Evolutionary conservation across 768 basidiomycete genomes (phyloP), one percentile per base, ranked within the genome.

Genomic region (Strobilomyces confusus): DNA sequence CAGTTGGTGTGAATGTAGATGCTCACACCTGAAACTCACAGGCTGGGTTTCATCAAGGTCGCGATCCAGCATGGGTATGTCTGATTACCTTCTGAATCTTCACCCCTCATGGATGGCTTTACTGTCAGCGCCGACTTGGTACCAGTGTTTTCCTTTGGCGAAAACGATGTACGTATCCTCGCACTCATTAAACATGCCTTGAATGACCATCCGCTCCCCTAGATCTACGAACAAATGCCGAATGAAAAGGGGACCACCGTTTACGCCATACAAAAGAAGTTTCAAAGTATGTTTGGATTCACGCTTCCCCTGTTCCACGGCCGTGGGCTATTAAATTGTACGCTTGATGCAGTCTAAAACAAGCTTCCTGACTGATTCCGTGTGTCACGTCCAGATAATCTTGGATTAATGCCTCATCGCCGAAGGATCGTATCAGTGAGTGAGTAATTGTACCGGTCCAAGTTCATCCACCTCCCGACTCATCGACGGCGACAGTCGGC

Each of bases 261-360:
- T 23, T 91, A 93, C 71, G 80, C 76, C 12, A 63, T 97, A 7
- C 95, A 99, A 71, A 89, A 91, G 68, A 85, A 83, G 64, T 98
- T 99, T 69, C 93, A 98, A 69, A 82, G 77, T 46, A 71, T 90
- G 40, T 98, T 99, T 61, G 95, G 95, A 6, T 99, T 98, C 68
- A 99, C 95, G 0, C 72, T 99, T 12, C 95, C 97, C 0, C 73
- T 99, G n/a, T 99, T 99, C 72, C 95, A 97, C 66, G 97, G 97
- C 3, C 77, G 97, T 55, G 95, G 95, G 13, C 70, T 99, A 50
- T 77, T 98, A 58, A 99, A 98, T 69, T 99, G 95, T 94, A 59
- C 25, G 85, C 23, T 13, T 14, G 63, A 29, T 29, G n/a, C n/a
- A 13, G n/a, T 19, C n/a, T 44, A 17, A 29, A 9, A n/a, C 29